phyloP scores from a whole-genome alignment of 495 filamentous ascomycete genomes.

The Lasiosphaeriaceae sp. region DNA sequence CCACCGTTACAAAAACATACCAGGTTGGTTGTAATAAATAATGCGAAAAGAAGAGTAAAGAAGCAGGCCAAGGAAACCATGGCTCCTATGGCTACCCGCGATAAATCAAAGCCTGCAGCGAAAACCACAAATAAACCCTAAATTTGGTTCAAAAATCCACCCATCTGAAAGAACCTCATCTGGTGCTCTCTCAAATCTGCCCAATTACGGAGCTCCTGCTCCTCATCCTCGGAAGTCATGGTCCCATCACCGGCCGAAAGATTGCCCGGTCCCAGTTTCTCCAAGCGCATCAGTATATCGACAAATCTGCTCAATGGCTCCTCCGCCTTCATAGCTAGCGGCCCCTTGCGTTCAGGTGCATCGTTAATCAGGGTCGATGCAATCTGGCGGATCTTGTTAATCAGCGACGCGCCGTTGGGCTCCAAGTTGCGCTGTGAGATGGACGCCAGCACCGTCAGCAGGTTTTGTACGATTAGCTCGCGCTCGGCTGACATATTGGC shows the following conservation, averaged over 20 bases:
- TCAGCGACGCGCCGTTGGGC: slow-evolving; percentile 71
- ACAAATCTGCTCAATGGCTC: slow-evolving; percentile 64
- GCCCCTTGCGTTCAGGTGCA: slow-evolving; percentile 53
- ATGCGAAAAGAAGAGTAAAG: too few relatives aligned
- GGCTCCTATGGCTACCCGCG: too few relatives aligned
- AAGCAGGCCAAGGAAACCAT: too few relatives aligned
- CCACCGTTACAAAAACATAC: too few relatives aligned
- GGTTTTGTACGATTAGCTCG: slow-evolving; percentile 69
- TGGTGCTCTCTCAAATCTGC: slow-evolving; percentile 71
- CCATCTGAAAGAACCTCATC: slow-evolving; percentile 61
- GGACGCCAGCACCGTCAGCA: slow-evolving; percentile 63
- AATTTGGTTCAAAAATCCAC: slow-evolving; percentile 43
- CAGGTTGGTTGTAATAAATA: too few relatives aligned
- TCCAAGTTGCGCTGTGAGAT: slow-evolving; percentile 80
- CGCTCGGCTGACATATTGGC: slow-evolving; percentile 62
- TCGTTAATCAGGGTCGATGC: slow-evolving; percentile 69
- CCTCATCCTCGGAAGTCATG: slow-evolving; percentile 56
- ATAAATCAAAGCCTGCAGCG: too few relatives aligned
- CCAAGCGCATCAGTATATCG: slow-evolving; percentile 66
- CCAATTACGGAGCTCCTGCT: slow-evolving; percentile 69
- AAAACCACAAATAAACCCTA: too few relatives aligned
- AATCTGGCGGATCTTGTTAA: slow-evolving; percentile 68
- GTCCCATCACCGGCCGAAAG: slow-evolving; percentile 11
- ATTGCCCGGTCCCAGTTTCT: slow-evolving; percentile 43
- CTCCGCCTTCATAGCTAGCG: slow-evolving; percentile 54